phyloP scores from a whole-genome alignment of 2,329 filamentous ascomycete genomes.

The Rachicladosporium sp. region DNA sequence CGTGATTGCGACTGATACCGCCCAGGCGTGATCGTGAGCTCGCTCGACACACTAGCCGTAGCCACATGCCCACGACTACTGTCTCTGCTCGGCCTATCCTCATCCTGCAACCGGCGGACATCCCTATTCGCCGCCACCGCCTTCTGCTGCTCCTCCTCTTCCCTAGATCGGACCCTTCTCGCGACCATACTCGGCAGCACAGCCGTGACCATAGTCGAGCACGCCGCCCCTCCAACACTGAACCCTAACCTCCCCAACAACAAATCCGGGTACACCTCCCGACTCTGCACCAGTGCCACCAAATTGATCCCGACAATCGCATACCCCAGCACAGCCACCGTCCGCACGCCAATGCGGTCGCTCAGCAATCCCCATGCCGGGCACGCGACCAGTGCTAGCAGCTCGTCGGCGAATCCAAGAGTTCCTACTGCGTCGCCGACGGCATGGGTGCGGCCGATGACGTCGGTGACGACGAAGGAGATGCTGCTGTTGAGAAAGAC shows the following conservation, averaged over 20 bases:
- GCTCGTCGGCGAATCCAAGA: slow-evolving; percentile 71
- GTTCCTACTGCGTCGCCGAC: slow-evolving; percentile 76
- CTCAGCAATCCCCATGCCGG: slow-evolving; percentile 68
- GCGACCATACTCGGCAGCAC: slow-evolving; percentile 63
- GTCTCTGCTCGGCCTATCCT: slow-evolving; percentile 19
- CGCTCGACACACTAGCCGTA: slow-evolving; percentile 58
- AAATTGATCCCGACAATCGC: slow-evolving; percentile 65
- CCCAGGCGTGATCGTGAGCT: slow-evolving; percentile 60
- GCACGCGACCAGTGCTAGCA: slow-evolving; percentile 69
- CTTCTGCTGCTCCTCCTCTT: slow-evolving; percentile 11
- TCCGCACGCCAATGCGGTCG: slow-evolving; percentile 62
- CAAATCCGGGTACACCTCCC: slow-evolving; percentile 78
- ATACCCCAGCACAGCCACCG: slow-evolving; percentile 60
- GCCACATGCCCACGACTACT: slow-evolving; percentile 42
- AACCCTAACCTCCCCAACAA: slow-evolving; percentile 76
- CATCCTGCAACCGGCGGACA: slow-evolving; percentile 9
- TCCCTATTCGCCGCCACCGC: slow-evolving; percentile 6
- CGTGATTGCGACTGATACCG: slow-evolving; percentile 29
- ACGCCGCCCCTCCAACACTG: slow-evolving; percentile 79
- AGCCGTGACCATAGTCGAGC: slow-evolving; percentile 89
- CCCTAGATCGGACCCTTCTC: slow-evolving; percentile 8
- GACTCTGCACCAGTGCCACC: slow-evolving; percentile 70
- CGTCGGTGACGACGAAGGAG: slow-evolving; percentile 73
- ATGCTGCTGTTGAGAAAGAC: slow-evolving; percentile 79
- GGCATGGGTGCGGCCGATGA: slow-evolving; percentile 59